Evolutionary conservation across 1,284 basidiomycete genomes (phyloP).

Genomic region (Cryptococcus amylolentus): DNA sequence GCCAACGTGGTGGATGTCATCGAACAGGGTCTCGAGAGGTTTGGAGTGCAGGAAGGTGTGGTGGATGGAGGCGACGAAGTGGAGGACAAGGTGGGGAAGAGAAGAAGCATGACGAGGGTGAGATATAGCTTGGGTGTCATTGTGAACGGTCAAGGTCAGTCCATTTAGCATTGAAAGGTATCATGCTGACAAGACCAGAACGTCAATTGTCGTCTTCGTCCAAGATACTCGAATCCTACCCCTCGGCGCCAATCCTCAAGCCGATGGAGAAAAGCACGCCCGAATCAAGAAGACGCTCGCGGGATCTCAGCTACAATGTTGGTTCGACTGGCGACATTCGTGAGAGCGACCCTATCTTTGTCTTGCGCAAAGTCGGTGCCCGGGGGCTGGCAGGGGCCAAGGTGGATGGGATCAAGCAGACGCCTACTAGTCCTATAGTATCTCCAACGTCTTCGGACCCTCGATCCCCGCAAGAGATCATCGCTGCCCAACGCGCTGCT

Average conservation of each 20-base stretch:
- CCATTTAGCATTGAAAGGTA: background rate
- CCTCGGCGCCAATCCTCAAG: constrained; percentile 67
- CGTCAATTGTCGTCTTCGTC: constrained; percentile 69
- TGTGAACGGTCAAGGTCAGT: constrained; percentile 61
- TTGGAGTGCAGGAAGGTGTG: constrained; percentile 90
- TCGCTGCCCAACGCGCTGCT: constrained; percentile 83
- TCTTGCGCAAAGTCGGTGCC: constrained; percentile 65
- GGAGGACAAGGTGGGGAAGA: constrained; percentile 80
- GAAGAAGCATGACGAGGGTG: constrained; percentile 71
- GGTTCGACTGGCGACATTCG: constrained; percentile 70
- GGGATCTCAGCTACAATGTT: constrained; percentile 71
- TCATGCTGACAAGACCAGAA: constrained; percentile 55
- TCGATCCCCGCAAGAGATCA: constrained; percentile 76
- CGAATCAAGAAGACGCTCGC: constrained; percentile 76
- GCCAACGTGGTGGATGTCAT: constrained; percentile 94
- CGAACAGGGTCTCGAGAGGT: constrained; percentile 82
- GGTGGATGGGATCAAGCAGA: constrained; percentile 6
- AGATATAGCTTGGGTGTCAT: constrained; percentile 70
- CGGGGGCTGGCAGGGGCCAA: constrained; percentile 8
- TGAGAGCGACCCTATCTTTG: constrained; percentile 79
- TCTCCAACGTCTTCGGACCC: constrained; percentile 23
- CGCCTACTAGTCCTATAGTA: constrained; percentile 8
- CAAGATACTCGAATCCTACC: constrained; percentile 79
- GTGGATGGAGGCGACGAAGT: constrained; percentile 97
- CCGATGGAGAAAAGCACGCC: constrained; percentile 60